Conservation (phyloP, 352 stramenopile species). For the Pythium monospermum region DNA sequence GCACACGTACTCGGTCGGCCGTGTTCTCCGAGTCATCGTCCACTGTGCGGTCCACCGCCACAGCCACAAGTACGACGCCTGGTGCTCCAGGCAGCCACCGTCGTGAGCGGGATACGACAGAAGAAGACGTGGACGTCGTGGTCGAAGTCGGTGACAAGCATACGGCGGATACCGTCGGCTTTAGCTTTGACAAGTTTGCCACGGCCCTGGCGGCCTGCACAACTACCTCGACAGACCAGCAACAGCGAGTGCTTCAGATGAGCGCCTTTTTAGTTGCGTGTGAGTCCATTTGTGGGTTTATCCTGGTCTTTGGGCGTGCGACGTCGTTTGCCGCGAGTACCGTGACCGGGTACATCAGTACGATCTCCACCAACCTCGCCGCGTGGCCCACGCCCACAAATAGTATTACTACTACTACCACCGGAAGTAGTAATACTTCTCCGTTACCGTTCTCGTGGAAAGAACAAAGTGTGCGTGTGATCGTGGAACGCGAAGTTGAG, state of each 20-base stretch:
- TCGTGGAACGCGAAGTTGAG: slow-evolving; percentile 65
- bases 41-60: background rate
- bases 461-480: slow-evolving; percentile 42
- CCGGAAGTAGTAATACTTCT: no score
- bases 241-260: slow-evolving; percentile 42
- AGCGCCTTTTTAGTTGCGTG: slow-evolving; percentile 45
- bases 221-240: slow-evolving; percentile 28
- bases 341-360: slow-evolving; percentile 65
- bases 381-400: slow-evolving; percentile 30
- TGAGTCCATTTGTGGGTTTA: slow-evolving; percentile 61
- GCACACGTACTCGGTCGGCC: slow-evolving; percentile 20
- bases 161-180: slow-evolving; percentile 23
- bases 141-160: slow-evolving; percentile 48
- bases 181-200: slow-evolving; percentile 48
- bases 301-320: slow-evolving; percentile 72
- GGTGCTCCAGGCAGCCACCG: no score
- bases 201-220: slow-evolving; percentile 29
- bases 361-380: slow-evolving; percentile 60
- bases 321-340: slow-evolving; percentile 78
- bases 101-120: no score
- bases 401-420: slow-evolving; percentile 6
- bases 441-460: slow-evolving; percentile 32
- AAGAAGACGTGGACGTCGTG: slow-evolving; percentile 52
- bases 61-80: no score
- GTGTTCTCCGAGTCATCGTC: slow-evolving; percentile 18